phyloP scores from a whole-genome alignment of 345 rosid species.

The Citrus mangshanensis region DNA sequence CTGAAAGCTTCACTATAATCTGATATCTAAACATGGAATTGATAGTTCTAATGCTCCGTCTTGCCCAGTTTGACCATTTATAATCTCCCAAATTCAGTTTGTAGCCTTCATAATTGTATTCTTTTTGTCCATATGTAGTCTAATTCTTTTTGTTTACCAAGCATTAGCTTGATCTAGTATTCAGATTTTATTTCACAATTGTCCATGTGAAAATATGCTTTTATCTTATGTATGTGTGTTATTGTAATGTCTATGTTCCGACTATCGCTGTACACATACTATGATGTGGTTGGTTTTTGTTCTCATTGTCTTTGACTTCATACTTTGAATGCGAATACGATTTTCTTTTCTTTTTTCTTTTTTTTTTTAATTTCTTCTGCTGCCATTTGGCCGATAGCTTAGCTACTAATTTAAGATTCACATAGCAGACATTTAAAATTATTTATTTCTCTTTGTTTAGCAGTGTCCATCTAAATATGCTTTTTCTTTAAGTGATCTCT shows the following conservation, averaged over 20 bases:
- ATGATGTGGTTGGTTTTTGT: neutral
- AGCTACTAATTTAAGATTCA: neutral
- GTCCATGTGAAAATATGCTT: neutral
- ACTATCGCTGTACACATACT: neutral
- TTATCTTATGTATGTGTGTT: neutral
- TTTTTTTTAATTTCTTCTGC: neutral
- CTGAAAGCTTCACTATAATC: constrained; percentile 13
- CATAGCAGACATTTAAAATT: neutral
- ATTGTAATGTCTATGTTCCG: neutral
- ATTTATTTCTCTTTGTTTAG: no score
- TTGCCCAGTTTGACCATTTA: constrained; percentile 1
- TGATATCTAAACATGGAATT: neutral
- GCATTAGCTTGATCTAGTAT: neutral
- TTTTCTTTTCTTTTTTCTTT: no score
- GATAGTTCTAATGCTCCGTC: neutral
- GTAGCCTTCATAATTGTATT: constrained; percentile 13
- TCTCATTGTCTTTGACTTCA: neutral
- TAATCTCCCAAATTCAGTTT: constrained; percentile 1
- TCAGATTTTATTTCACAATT: constrained; percentile 6
- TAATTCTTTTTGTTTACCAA: constrained; percentile 23
- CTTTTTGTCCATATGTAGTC: constrained; percentile 20
- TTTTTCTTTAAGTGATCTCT: neutral
- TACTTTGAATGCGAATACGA: neutral
- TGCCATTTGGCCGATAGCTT: neutral
- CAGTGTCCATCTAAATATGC: neutral